Evolutionary conservation across 495 filamentous ascomycete genomes (phyloP), one percentile per base, ranked within the genome.

Genomic region (Penicillium riverlandense): DNA sequence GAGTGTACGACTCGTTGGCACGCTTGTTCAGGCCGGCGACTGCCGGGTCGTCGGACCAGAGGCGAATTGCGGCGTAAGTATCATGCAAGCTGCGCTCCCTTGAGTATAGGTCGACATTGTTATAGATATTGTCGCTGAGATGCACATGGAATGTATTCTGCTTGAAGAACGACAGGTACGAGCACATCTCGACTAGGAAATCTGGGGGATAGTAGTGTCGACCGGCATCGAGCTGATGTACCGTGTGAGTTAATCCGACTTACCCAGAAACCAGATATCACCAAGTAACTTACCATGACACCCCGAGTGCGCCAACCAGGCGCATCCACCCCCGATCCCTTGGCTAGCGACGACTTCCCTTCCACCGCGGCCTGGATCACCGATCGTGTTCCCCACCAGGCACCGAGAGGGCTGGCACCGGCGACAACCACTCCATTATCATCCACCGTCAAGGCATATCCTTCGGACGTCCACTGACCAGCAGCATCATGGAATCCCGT

Each of bases 151-250:
- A 72, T 3, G 57, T 68, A 48, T 76, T 76, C 43, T 76, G 72
- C 49, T 78, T 78, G 62, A 75, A 78, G 48, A 70, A 75, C 29
- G 70, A 75, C 46, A 75, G 58, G 40, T 74, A 76, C 9, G 69
- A 62, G 54, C 74, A 76, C 52, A 76, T 59, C 40, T 76, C 71
- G 15, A 61, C 50, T n/a, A 78, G 40, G 42, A 78, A 78, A 45
- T 72, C 61, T 4, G 69, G 61, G 7, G 72, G 71, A 43, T 76
- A 75, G 41, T 69, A 78, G 47, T 75, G 67, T 12, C 74, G 63
- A 8, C 58, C 74, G 30, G 49, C 70, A 52, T 76, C 74, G 8
- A 78, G 59, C 55, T 54, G 4, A 37, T n/a, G 4, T 29, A 13
- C 34, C 13, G 30, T 29, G 34, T 35, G 22, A 22, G 22, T 22